Percentiles rank a stretch among this genome's conserved stretches.
phyloP scores from a whole-genome alignment of 176 grass and related monocot genomes.

The Oryza coarctata region DNA sequence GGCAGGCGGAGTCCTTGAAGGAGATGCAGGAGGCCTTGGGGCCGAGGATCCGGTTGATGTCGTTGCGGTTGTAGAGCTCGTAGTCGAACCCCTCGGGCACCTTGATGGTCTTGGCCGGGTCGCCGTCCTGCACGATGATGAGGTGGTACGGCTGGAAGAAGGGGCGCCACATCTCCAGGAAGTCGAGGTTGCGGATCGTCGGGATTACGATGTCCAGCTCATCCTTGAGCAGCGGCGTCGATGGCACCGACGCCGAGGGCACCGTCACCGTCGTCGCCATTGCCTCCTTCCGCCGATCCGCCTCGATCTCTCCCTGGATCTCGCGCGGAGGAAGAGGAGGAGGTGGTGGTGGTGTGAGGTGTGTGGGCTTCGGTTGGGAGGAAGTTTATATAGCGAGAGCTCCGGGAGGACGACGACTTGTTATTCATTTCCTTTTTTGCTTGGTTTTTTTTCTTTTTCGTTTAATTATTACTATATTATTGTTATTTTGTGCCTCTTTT shows the following conservation, averaged over 20 bases:
- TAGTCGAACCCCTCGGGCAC: constrained; percentile 90
- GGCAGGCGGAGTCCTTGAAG: constrained; percentile 96
- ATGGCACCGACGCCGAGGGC: constrained; percentile 36
- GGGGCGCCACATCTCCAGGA: constrained; percentile 86
- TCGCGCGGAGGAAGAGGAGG: background rate
- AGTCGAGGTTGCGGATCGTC: constrained; percentile 83
- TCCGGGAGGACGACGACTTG: background rate
- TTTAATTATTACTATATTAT: background rate
- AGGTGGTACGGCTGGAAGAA: constrained; percentile 95
- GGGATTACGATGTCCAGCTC: constrained; percentile 94
- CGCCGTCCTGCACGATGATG: constrained; percentile 94
- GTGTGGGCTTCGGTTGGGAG: background rate
- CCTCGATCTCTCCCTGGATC: background rate
- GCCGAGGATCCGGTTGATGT: constrained; percentile 98
- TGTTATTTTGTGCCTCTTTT: background rate
- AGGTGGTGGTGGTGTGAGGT: background rate
- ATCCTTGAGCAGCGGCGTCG: constrained; percentile 68
- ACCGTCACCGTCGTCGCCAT: constrained; percentile 59
- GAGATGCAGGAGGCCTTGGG: constrained; percentile 90
- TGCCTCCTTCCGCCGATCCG: background rate
- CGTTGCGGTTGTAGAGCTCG: constrained; percentile 98
- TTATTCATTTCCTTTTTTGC: background rate
- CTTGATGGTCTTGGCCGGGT: constrained; percentile 62
- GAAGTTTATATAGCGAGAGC: constrained; percentile 15
- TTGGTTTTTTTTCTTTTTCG: background rate